A percentile compares a stretch with the other conserved stretches of the same genome.
These are phyloP conservation scores for Durotheca rogersii DNA, from an alignment of 495 filamentous ascomycete genomes.

Conservation along the genomic window DNA sequence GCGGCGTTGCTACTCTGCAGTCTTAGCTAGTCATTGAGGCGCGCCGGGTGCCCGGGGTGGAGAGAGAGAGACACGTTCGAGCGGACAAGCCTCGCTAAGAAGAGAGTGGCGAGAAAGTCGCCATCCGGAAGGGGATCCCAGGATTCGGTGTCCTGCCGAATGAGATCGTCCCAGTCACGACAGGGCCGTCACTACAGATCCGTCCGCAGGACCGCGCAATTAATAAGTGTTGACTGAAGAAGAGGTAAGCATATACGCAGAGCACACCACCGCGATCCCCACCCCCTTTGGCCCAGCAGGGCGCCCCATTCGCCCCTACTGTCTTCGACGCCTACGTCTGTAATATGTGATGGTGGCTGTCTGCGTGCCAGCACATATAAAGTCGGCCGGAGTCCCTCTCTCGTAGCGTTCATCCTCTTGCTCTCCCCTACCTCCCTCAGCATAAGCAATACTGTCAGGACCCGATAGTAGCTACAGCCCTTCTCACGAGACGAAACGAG, in stretches of 20 bases:
- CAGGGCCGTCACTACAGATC: too few species aligned
- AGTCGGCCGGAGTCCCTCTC: conserved; percentile 9
- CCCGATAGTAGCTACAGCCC: too few species aligned
- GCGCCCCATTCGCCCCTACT: conserved; percentile 8
- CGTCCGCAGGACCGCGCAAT: conserved; percentile 7
- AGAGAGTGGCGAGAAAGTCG: too few species aligned
- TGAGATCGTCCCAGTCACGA: conserved; percentile 10
- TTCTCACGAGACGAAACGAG: too few species aligned
- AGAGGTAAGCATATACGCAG: conserved; percentile 17
- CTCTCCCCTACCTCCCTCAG: conserved; percentile 1
- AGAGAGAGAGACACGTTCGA: conserved; percentile 2
- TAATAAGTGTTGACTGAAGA: conserved; percentile 19
- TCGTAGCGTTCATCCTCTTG: background rate
- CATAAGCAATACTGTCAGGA: background rate
- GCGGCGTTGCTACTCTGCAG: conserved; percentile 15
- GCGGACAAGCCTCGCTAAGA: background rate
- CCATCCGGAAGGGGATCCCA: too few species aligned
- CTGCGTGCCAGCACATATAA: conserved; percentile 16
- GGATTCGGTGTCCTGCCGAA: too few species aligned
- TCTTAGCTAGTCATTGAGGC: conserved; percentile 6
- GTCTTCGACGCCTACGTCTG: background rate
- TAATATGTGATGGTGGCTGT: background rate
- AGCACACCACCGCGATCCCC: conserved; percentile 23
- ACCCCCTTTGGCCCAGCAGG: conserved; percentile 7
- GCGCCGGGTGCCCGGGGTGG: conserved; percentile 3